Percentiles rank a stretch among this genome's conserved stretches.
These are phyloP conservation scores for Cucurbita pepo DNA, from an alignment of 306 rosid species.

Conservation along the genomic window DNA sequence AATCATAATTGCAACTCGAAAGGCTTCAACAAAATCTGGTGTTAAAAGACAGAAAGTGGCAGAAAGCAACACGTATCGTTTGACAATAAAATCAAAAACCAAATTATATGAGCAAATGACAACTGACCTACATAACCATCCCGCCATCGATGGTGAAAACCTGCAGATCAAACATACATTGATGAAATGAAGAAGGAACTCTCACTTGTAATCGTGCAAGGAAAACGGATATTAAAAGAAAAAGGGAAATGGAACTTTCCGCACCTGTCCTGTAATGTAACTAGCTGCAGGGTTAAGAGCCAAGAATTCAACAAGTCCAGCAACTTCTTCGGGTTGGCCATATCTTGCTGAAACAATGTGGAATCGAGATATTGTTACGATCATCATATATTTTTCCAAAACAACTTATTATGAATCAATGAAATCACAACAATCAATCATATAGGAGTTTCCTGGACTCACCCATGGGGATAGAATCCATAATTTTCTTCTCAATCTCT, in stretches of 20 bases:
- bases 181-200: neutral
- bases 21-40: neutral
- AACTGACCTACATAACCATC: constrained; percentile 59
- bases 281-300: constrained; percentile 80
- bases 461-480: constrained; percentile 81
- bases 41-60: neutral
- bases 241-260: neutral
- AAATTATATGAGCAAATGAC: neutral
- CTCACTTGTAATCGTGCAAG: neutral
- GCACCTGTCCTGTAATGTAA: constrained; percentile 93
- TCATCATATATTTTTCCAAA: neutral
- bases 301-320: constrained; percentile 90
- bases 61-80: neutral
- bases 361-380: neutral
- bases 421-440: neutral
- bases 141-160: constrained; percentile 92
- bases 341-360: constrained; percentile 52
- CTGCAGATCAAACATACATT: constrained; percentile 21
- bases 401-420: neutral
- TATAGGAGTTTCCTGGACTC: constrained; percentile 12
- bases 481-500: constrained; percentile 70
- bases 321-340: constrained; percentile 94
- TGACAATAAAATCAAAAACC: constrained; percentile 9
- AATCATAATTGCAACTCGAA: neutral
- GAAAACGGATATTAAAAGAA: neutral